Evolutionary conservation across 306 rosid species (phyloP).

Genomic region (Hippophae gyantsensis): DNA sequence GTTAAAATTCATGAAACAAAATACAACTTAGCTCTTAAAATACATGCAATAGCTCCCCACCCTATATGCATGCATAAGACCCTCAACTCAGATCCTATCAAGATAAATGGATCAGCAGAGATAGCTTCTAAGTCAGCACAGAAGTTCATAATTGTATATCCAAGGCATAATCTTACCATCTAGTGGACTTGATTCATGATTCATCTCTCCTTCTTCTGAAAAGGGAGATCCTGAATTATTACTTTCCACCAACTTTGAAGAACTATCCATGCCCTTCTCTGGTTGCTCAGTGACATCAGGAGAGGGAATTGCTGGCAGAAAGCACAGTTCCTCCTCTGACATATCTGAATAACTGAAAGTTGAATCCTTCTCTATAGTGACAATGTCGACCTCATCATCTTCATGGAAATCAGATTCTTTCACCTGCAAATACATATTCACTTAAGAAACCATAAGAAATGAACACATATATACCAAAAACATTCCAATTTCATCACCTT

Average conservation of each 20-base stretch:
- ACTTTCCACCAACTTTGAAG: constrained; percentile 60
- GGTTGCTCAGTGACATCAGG: constrained; percentile 59
- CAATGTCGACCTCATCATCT: constrained; percentile 85
- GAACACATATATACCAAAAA: neutral
- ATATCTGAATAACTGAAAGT: constrained; percentile 85
- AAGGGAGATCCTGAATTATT: constrained; percentile 84
- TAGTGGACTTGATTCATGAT: constrained; percentile 65
- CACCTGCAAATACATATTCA: constrained; percentile 39
- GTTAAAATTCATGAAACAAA: too few species aligned
- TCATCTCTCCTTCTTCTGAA: constrained; percentile 70
- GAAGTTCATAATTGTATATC: neutral
- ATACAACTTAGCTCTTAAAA: too few species aligned
- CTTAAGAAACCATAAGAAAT: constrained; percentile 2
- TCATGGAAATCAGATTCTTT: constrained; percentile 71
- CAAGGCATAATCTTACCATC: constrained; percentile 45
- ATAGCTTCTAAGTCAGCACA: neutral
- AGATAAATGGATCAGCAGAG: too few species aligned
- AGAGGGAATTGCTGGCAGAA: constrained; percentile 73
- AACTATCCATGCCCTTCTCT: constrained; percentile 61
- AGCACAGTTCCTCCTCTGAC: constrained; percentile 83
- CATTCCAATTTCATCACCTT: constrained; percentile 42
- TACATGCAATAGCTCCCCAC: too few species aligned
- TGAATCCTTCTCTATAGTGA: constrained; percentile 62
- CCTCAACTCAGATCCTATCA: too few species aligned
- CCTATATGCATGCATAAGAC: too few species aligned